A percentile compares a stretch with the other conserved stretches of the same genome.
These are phyloP conservation scores for Mycena olivaceomarginata DNA, from an alignment of 768 basidiomycete genomes.

Conservation along the genomic window DNA sequence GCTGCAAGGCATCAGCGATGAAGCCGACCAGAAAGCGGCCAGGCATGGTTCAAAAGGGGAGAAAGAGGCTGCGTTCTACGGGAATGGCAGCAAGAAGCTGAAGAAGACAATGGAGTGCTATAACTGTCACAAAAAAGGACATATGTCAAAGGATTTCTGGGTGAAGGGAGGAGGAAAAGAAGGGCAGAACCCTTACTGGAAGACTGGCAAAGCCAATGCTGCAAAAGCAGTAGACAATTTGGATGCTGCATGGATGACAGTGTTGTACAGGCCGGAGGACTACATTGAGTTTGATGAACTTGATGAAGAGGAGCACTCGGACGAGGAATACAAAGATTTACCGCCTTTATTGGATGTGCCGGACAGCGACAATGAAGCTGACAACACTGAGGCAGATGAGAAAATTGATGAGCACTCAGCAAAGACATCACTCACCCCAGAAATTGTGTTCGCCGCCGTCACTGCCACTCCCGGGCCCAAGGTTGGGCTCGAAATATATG, in stretches of 20 bases:
- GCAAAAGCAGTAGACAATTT: neutral
- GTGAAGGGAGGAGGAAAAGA: neutral
- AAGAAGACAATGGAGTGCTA: neutral
- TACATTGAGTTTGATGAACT: neutral
- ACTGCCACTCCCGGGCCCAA: too few relatives aligned
- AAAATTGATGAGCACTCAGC: neutral
- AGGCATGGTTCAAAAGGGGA: neutral
- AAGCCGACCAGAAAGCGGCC: neutral
- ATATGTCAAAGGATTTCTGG: neutral
- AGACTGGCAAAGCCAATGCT: neutral
- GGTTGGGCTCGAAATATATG: too few relatives aligned
- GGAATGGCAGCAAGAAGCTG: neutral
- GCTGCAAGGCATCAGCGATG: neutral
- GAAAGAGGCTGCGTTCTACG: conserved; percentile 5
- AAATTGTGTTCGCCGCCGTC: neutral
- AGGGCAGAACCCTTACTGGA: neutral
- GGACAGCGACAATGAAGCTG: neutral
- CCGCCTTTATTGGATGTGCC: neutral
- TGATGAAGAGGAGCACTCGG: neutral
- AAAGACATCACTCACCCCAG: neutral
- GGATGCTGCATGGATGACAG: neutral
- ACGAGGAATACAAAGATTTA: neutral
- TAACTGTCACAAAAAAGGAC: conserved; percentile 10
- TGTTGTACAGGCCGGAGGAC: neutral
- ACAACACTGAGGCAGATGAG: neutral